Conservation (phyloP, 106 monocot genomes). For the Dioscorea dumetorum region DNA sequence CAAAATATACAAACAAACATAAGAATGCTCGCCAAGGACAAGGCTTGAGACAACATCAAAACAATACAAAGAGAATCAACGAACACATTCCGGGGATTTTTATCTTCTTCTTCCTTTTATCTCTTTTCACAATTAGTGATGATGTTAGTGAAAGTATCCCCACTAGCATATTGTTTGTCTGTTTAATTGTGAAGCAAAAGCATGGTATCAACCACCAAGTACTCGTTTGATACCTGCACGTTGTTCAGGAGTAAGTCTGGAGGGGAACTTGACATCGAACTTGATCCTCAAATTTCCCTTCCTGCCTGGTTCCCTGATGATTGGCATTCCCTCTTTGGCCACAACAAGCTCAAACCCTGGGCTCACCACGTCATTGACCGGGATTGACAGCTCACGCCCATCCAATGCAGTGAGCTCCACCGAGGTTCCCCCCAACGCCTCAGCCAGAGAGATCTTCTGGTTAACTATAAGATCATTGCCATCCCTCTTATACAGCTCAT, state of each 20-base stretch:
- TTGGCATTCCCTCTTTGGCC: constrained; percentile 59
- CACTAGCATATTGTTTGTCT: not conserved
- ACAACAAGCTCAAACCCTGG: constrained; percentile 61
- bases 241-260: constrained; percentile 42
- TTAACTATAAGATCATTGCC: constrained; percentile 60
- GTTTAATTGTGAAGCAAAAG: not conserved
- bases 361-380: constrained; percentile 44
- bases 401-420: constrained; percentile 44
- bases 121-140: not conserved
- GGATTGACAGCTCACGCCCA: constrained; percentile 43
- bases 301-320: constrained; percentile 40
- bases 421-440: constrained; percentile 48
- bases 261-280: constrained; percentile 55
- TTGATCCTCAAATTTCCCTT: constrained; percentile 51
- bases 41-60: not conserved
- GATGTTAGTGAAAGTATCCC: not conserved
- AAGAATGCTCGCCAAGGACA: not conserved
- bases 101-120: not conserved
- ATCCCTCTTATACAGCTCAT: constrained; percentile 52
- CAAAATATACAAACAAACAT: not conserved
- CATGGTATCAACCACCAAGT: constrained; percentile 16
- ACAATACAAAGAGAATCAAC: not conserved
- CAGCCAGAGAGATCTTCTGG: constrained; percentile 42
- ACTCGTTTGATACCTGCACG: constrained; percentile 24
- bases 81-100: not conserved